Evolutionary conservation across 108 stramenopile species (phyloP).

Genomic region (Cyclostephanos tholiformis): DNA sequence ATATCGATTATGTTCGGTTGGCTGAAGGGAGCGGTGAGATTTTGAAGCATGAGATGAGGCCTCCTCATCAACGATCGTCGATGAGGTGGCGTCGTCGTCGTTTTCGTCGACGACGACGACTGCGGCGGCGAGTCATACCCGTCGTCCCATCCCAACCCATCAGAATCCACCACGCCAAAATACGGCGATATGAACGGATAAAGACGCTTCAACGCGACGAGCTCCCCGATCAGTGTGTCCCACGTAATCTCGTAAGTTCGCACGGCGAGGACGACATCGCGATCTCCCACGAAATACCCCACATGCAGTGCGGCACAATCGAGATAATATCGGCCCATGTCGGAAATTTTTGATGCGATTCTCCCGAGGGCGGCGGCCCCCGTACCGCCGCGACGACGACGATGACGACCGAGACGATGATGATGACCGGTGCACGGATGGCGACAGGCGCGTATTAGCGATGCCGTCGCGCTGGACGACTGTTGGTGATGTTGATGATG

Average conservation of each 20-base stretch:
- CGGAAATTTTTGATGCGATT: background rate
- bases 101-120: background rate
- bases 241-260: slow-evolving; percentile 27
- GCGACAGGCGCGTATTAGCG: background rate
- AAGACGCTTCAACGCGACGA: slow-evolving; percentile 52
- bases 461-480: too few relatives aligned
- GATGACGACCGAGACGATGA: background rate
- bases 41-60: slow-evolving; percentile 63
- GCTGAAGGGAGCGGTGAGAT: slow-evolving; percentile 57
- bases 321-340: background rate
- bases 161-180: slow-evolving; percentile 58
- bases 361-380: background rate
- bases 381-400: background rate
- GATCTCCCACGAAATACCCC: slow-evolving; percentile 38
- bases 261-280: slow-evolving; percentile 19
- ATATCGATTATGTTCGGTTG: slow-evolving; percentile 84
- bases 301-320: background rate
- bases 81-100: too few relatives aligned
- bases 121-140: background rate
- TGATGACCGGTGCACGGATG: background rate
- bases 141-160: background rate
- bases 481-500: too few relatives aligned
- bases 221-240: slow-evolving; percentile 46
- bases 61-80: slow-evolving; percentile 28
- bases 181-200: slow-evolving; percentile 60